phyloP scores from a whole-genome alignment of 768 basidiomycete genomes.

The Boletus rex-veris region DNA sequence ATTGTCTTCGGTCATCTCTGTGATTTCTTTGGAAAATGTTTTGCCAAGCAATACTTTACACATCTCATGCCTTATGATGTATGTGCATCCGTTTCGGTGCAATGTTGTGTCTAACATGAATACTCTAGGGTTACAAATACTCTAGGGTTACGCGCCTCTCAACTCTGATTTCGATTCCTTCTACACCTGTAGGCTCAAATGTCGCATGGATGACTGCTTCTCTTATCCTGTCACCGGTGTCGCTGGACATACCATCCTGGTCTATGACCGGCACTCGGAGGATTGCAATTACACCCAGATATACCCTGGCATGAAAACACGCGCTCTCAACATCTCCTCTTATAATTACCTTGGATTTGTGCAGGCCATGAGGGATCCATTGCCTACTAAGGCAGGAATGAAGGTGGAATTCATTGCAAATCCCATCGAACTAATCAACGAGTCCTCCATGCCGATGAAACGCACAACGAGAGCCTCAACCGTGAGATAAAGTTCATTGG shows the following conservation, averaged over 20 bases:
- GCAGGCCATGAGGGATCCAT: constrained; percentile 83
- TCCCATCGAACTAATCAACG: no score
- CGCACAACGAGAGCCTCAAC: no score
- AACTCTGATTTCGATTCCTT: constrained; percentile 99
- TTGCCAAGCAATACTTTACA: constrained; percentile 63
- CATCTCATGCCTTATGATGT: constrained; percentile 85
- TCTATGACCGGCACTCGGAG: constrained; percentile 78
- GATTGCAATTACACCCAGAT: constrained; percentile 79
- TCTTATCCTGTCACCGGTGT: constrained; percentile 90
- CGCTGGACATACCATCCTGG: constrained; percentile 86
- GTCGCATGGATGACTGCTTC: constrained; percentile 94
- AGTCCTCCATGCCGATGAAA: no score
- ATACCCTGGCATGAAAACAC: constrained; percentile 75
- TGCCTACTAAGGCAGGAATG: no score
- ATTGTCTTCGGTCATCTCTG: constrained; percentile 90
- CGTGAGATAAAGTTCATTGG: no score
- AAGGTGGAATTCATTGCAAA: no score
- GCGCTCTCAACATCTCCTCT: constrained; percentile 93
- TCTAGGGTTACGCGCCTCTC: constrained; percentile 92
- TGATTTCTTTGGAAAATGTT: constrained; percentile 90
- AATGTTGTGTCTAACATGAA: background rate
- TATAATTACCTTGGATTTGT: constrained; percentile 99
- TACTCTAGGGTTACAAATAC: constrained; percentile 67
- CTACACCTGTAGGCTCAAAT: constrained; percentile 94
- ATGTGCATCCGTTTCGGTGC: constrained; percentile 9